Conservation (phyloP, 495 filamentous ascomycete species). For the Parachaetomium inaequale region DNA sequence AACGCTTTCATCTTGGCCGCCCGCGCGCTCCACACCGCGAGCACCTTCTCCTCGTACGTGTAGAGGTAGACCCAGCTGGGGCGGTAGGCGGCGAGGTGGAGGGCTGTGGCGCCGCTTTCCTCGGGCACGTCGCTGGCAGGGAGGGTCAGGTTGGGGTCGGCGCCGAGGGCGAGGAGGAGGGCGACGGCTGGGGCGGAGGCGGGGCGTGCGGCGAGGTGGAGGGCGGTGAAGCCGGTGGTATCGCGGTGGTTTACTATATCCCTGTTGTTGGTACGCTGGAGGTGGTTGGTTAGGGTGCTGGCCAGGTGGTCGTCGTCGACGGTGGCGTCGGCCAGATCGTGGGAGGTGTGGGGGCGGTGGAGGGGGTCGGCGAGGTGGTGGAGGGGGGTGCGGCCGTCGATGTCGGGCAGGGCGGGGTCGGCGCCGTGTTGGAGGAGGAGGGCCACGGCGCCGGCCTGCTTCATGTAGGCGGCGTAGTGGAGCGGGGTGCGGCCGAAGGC, state of each 20-base stretch:
- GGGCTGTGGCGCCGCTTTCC: neutral
- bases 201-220: neutral
- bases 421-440: neutral
- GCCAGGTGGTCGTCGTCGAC: neutral
- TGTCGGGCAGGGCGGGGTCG: neutral
- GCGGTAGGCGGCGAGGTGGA: neutral
- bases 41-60: neutral
- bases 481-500: conserved; percentile 6
- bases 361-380: conserved; percentile 1
- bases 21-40: neutral
- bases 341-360: neutral
- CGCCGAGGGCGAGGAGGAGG: neutral
- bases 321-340: neutral
- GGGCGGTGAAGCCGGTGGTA: neutral
- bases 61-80: neutral
- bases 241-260: neutral
- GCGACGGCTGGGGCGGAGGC: conserved; percentile 1
- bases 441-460: neutral
- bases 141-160: neutral
- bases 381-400: neutral
- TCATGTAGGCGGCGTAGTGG: conserved; percentile 2
- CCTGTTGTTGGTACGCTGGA: neutral
- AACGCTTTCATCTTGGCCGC: neutral
- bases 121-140: neutral
- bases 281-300: neutral